Base-by-base conservation (phyloP, 192 early-diverging fungal genomes). In the Podochytrium sp. region DNA sequence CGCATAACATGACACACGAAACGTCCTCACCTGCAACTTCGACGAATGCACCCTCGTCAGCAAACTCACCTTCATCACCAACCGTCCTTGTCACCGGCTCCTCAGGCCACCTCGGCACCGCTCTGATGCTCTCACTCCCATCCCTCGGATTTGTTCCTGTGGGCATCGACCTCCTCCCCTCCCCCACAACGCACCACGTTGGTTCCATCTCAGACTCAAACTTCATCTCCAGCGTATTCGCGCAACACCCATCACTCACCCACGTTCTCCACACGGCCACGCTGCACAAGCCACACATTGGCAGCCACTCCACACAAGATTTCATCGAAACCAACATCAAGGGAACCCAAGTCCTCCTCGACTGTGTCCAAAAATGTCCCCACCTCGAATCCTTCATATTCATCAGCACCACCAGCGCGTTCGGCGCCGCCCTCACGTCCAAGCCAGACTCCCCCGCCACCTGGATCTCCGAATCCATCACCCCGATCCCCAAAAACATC, bases 221-320 rank as follows among this genome's bases (percentile, higher is more conserved):
- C 53, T 29, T 56, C 27, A 25, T 56, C 27, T 7, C 18, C 35
- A 12, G 32, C 16, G 18, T 38, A 10, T 14, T 64, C 29, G n/a
- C 16, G 20, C 33, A 10, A 27, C 14, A 47, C 37, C 37, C 39
- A 16, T 12, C 0, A 14, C 38, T 64, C 35, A 10, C 18, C 23
- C n/a, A 64, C 62, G 42, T 64, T 47, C 7, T 64, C 42, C 62
- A 64, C 62, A 29, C 62, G 62, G 62, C 62, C 38, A 64, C 62
- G 12, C 62, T 64, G 16, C 62, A 64, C 42, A 64, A 64, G 27
- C 62, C 62, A 16, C 62, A 64, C 62, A 34, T 64, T 34, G 62
- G 27, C 14, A 42, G 39, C 39, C 62, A 64, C 35, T 32, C n/a
- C 16, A 10, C 1, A 18, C 62, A 64, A 23, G 29, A 64, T 7